phyloP scores from a whole-genome alignment of 106 monocot genomes.

The Dendrobium catenatum region DNA sequence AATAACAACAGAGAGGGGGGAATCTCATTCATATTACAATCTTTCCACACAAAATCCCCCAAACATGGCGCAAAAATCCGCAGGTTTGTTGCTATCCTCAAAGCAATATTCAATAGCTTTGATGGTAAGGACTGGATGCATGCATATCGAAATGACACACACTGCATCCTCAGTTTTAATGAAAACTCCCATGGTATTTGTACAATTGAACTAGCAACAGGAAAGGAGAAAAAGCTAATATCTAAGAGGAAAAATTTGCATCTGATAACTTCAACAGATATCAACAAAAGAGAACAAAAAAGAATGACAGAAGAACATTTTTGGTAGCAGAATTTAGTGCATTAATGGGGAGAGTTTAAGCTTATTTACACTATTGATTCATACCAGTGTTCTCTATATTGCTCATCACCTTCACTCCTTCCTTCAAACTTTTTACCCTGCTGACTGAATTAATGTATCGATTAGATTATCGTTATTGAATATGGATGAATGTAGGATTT shows the following conservation, averaged over 20 bases:
- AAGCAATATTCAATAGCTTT: neutral
- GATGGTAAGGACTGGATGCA: neutral
- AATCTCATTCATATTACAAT: too few relatives aligned
- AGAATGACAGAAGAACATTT: too few relatives aligned
- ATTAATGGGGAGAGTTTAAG: neutral
- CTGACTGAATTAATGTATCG: neutral
- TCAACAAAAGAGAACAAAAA: too few relatives aligned
- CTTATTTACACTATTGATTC: neutral
- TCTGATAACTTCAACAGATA: too few relatives aligned
- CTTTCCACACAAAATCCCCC: too few relatives aligned
- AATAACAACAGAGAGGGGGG: too few relatives aligned
- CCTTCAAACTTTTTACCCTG: neutral
- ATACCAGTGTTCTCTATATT: neutral
- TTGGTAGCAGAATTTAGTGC: neutral
- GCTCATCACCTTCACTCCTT: neutral
- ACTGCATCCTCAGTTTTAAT: neutral
- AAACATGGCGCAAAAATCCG: too few relatives aligned
- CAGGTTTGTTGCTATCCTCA: neutral
- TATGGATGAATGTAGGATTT: neutral
- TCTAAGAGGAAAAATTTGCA: too few relatives aligned
- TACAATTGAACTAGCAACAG: neutral
- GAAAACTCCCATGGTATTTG: neutral
- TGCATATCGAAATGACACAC: neutral
- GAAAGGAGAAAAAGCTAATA: neutral
- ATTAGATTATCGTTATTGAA: neutral